A percentile compares a stretch with the other conserved stretches of the same genome.
Conservation (phyloP, 148 eudicot genomes). For the Suaeda aralocaspica region DNA sequence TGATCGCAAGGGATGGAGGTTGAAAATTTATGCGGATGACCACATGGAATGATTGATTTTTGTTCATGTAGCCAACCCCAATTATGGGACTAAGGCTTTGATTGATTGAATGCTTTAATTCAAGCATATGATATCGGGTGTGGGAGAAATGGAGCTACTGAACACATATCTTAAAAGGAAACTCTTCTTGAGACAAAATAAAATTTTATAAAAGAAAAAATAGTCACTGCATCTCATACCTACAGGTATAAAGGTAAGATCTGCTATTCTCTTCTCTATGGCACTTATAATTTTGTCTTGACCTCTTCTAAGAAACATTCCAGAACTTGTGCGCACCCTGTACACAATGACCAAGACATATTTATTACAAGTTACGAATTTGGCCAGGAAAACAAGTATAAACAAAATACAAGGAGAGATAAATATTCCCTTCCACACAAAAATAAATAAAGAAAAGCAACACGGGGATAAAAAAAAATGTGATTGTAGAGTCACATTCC, state of each 20-base stretch:
- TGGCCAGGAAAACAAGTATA: not conserved
- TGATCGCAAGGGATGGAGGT: too few relatives aligned
- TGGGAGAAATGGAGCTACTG: too few relatives aligned
- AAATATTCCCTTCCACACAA: not conserved
- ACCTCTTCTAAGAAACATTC: slow-evolving; percentile 79
- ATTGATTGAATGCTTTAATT: not conserved
- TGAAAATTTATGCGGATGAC: too few relatives aligned
- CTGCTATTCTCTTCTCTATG: slow-evolving; percentile 85
- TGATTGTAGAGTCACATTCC: not conserved
- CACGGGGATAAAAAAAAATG: not conserved
- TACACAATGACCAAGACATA: slow-evolving; percentile 18
- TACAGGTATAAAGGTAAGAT: slow-evolving; percentile 80
- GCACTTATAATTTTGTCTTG: slow-evolving; percentile 57
- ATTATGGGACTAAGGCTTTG: too few relatives aligned
- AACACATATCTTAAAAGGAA: not conserved
- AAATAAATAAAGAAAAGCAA: not conserved
- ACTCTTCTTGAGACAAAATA: not conserved
- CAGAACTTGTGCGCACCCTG: slow-evolving; percentile 99
- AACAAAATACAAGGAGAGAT: not conserved
- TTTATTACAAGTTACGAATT: not conserved
- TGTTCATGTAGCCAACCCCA: too few relatives aligned
- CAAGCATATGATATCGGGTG: not conserved
- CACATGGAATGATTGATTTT: too few relatives aligned
- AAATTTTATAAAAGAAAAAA: not conserved
- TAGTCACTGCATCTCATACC: slow-evolving; percentile 40